Evolutionary conservation across 192 early-diverging fungal genomes (phyloP).

Genomic region (Podila horticola): DNA sequence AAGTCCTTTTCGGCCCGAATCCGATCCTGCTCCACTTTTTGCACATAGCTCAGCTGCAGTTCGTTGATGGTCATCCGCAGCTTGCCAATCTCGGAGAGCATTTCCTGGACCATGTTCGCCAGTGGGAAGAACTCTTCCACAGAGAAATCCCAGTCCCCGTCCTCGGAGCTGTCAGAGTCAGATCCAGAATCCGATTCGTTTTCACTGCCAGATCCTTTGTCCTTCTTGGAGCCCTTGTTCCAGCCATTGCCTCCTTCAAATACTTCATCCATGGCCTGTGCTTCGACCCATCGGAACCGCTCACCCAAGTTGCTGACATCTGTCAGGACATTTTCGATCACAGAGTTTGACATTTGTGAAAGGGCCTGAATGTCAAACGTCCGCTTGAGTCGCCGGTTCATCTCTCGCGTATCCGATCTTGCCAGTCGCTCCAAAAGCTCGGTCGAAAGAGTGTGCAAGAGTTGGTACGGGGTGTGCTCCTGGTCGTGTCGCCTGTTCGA

Average conservation of each 20-base stretch:
- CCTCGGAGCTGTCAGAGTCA: neutral
- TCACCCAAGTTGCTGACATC: slow-evolving; percentile 57
- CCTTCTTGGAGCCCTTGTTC: neutral
- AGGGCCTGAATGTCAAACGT: slow-evolving; percentile 69
- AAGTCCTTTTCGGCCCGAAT: slow-evolving; percentile 63
- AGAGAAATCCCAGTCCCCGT: slow-evolving; percentile 46
- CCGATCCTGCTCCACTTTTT: slow-evolving; percentile 62
- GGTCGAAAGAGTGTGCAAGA: slow-evolving; percentile 47
- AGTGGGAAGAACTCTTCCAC: slow-evolving; percentile 62
- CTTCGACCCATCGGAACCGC: slow-evolving; percentile 60
- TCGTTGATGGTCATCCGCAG: slow-evolving; percentile 67
- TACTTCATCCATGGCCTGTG: slow-evolving; percentile 35
- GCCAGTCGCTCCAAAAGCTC: slow-evolving; percentile 57
- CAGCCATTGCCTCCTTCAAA: neutral
- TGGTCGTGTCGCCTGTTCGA: slow-evolving; percentile 31
- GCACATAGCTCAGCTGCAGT: slow-evolving; percentile 67
- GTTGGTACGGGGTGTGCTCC: slow-evolving; percentile 56
- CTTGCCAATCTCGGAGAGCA: slow-evolving; percentile 61
- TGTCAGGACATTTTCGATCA: slow-evolving; percentile 61
- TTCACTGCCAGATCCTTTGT: neutral
- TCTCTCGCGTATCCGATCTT: slow-evolving; percentile 61
- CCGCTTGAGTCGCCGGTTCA: slow-evolving; percentile 61
- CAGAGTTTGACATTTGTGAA: slow-evolving; percentile 62
- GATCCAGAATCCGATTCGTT: neutral
- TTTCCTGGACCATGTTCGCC: slow-evolving; percentile 52